These are phyloP conservation scores for Termitomyces sp. DNA, from an alignment of 768 basidiomycete genomes.

Conservation along the genomic window DNA sequence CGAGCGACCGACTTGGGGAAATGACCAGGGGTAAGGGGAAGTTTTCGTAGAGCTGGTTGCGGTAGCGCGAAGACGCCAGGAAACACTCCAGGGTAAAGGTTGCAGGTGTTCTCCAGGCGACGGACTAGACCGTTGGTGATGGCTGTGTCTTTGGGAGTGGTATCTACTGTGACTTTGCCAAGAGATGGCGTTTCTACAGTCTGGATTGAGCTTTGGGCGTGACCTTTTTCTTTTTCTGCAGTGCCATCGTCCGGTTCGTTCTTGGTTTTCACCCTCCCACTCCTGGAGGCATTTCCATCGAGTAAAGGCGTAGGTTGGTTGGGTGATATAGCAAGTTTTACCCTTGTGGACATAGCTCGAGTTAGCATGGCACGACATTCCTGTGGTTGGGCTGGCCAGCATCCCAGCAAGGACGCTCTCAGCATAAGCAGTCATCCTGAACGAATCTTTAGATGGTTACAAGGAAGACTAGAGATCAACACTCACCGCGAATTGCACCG, in stretches of 20 bases:
- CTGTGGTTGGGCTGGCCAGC: constrained; percentile 28
- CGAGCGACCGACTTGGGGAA: background rate
- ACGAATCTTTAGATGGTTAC: constrained; percentile 2
- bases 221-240: constrained; percentile 3
- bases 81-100: background rate
- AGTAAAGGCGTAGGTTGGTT: background rate
- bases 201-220: background rate
- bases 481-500: constrained; percentile 46
- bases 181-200: background rate
- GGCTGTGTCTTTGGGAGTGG: background rate
- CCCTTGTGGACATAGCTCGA: constrained; percentile 12
- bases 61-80: constrained; percentile 7
- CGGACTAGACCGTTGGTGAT: background rate
- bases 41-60: background rate
- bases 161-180: background rate
- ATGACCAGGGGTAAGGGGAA: background rate
- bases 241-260: background rate
- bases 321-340: background rate
- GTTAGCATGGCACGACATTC: constrained; percentile 16
- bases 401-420: constrained; percentile 76
- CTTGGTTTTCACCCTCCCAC: background rate
- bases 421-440: constrained; percentile 85
- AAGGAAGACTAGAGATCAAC: constrained; percentile 1
- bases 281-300: constrained; percentile 6
- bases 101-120: no score